Evolutionary conservation across 2,329 filamentous ascomycete species (phyloP).

Genomic region (Alternaria postmessia): DNA sequence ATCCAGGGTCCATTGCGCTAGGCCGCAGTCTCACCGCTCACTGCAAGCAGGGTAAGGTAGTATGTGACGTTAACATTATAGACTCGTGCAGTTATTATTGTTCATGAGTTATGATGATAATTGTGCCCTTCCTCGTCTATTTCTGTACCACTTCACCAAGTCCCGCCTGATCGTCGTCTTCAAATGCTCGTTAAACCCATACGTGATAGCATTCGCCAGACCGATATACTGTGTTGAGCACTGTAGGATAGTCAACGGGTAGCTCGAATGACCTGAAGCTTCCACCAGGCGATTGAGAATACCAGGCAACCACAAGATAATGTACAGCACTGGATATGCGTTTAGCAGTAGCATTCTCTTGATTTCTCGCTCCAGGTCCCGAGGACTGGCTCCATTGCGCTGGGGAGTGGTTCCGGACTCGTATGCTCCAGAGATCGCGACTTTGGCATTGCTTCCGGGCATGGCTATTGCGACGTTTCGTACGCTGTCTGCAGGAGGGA

Average conservation of each 20-base stretch:
- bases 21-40: not conserved
- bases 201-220: conserved; percentile 28
- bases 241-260: conserved; percentile 21
- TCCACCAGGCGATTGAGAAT: conserved; percentile 36
- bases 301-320: conserved; percentile 46
- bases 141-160: not conserved
- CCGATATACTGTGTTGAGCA: conserved; percentile 33
- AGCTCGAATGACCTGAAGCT: conserved; percentile 18
- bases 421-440: not conserved
- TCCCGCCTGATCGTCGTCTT: not conserved
- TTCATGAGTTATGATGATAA: not conserved
- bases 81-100: not conserved
- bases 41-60: not conserved
- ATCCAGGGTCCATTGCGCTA: not conserved
- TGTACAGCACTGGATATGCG: conserved; percentile 45
- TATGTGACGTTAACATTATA: not conserved
- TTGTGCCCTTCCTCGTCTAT: not conserved
- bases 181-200: conserved; percentile 30
- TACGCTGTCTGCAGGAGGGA: not conserved
- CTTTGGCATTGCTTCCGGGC: not conserved
- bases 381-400: not conserved
- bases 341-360: conserved; percentile 44
- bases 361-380: conserved; percentile 30
- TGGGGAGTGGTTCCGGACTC: not conserved
- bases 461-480: not conserved